Base-by-base conservation (phyloP, 805 yeast genomes). In the Candida odintsovae region DNA sequence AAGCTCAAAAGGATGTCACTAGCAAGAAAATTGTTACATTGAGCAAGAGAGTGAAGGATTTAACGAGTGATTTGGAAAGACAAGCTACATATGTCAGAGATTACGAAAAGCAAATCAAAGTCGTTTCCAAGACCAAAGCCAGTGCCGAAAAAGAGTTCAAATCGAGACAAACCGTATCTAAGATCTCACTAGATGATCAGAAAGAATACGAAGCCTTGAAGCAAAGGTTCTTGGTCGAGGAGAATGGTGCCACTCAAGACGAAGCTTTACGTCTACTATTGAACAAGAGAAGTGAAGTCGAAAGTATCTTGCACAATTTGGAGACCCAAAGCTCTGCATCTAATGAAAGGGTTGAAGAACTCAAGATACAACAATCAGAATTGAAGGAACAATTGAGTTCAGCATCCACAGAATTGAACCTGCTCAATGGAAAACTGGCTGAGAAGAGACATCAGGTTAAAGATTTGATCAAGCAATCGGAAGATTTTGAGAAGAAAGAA, bases 171-270 rank as follows among this genome's bases (percentile, higher is more conserved):
- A 63, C 63, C 31, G 68, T 59, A 53, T 68, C 63, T 36, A 57
- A 65, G 15, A 56, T 86, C 25, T 68, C 78, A 15, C 69, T 71
- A 1, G 79, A 72, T 11, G 83, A 78, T 42, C 67, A 78, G 38
- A 62, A 66, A 25, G 82, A 79, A 40, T 89, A 88, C 61, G 80
- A 80, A 38, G 21, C 47, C 1, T 65, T 88, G 47, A 76, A 86
- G 58, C 78, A 77, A 33, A 52, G 69, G 43, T 87, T 76, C 54
- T 64, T 86, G 44, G 67, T 77, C 28, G 66, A 67, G 31, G 89
- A 88, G 15, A 76, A 87, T 15, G 78, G 83, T 15, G 70, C 76
- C 40, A 54, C 73, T n/a, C 78, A 82, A 54, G 75, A 74, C 26
- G 82, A 77, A 48, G 64, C 74, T 38, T 55, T 78, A 23, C 65